A percentile compares a stretch with the other conserved stretches of the same genome.
These are phyloP conservation scores for Binderoboletus segoi DNA, from an alignment of 1,284 basidiomycete species.

Conservation along the genomic window DNA sequence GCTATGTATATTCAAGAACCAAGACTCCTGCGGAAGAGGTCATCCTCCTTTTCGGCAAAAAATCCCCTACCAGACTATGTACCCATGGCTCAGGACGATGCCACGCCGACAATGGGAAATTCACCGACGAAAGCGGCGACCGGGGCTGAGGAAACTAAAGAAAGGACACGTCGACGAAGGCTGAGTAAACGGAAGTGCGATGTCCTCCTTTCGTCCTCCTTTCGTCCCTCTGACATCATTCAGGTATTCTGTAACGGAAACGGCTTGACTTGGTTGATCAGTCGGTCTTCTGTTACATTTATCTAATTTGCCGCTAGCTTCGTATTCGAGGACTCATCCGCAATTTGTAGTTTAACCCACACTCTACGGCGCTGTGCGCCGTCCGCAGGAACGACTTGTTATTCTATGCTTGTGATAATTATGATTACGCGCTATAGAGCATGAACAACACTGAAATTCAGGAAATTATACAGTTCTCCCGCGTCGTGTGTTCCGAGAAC, in stretches of 20 bases:
- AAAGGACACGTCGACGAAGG: slow-evolving; percentile 33
- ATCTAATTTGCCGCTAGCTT: slow-evolving; percentile 7
- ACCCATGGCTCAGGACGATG: slow-evolving; percentile 17
- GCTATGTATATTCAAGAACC: slow-evolving; percentile 17
- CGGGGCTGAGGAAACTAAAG: slow-evolving; percentile 24
- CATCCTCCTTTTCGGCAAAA: slow-evolving; percentile 28
- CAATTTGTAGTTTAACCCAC: slow-evolving; percentile 18
- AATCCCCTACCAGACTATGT: slow-evolving; percentile 26
- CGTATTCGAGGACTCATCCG: slow-evolving; percentile 13
- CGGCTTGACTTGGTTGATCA: slow-evolving; percentile 21
- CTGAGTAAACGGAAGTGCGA: slow-evolving; percentile 37
- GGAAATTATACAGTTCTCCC: too few species aligned
- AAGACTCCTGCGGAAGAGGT: slow-evolving; percentile 28
- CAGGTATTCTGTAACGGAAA: slow-evolving; percentile 23
- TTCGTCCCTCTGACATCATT: slow-evolving; percentile 12
- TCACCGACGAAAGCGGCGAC: slow-evolving; percentile 13
- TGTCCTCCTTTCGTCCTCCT: slow-evolving; percentile 22
- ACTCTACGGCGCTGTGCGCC: slow-evolving; percentile 19
- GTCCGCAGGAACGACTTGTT: slow-evolving; percentile 2
- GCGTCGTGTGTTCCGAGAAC: slow-evolving; percentile 1
- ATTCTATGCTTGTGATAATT: slow-evolving; percentile 5
- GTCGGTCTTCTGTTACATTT: slow-evolving; percentile 24
- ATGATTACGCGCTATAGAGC: not conserved
- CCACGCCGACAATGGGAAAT: slow-evolving; percentile 11
- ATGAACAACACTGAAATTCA: not conserved